Percentiles rank a stretch among this genome's conserved stretches.
These are phyloP conservation scores for Tuber magnatum DNA, from an alignment of 495 filamentous ascomycete genomes.

Conservation along the genomic window DNA sequence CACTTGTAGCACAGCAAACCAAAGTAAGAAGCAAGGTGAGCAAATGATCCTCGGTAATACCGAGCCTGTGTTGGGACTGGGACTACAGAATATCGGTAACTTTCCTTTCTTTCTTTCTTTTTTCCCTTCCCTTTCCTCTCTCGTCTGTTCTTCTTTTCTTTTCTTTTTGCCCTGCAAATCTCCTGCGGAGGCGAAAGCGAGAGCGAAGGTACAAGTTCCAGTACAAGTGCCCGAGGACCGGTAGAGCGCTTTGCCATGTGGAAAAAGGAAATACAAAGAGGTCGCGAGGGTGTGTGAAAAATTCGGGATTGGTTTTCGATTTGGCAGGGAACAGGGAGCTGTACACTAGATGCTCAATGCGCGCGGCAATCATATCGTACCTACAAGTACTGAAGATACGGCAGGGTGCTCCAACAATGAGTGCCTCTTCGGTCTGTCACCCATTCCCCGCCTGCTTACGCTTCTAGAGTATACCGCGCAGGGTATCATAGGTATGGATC, in stretches of 20 bases:
- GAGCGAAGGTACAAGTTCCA: not conserved
- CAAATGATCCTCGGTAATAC: conserved; percentile 27
- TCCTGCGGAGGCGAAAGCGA: conserved; percentile 18
- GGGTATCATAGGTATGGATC: no score
- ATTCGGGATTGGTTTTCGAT: conserved; percentile 33
- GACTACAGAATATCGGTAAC: not conserved
- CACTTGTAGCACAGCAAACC: not conserved
- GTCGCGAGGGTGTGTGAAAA: conserved; percentile 21
- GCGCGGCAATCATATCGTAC: conserved; percentile 21
- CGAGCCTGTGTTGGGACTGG: conserved; percentile 20
- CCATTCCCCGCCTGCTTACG: not conserved
- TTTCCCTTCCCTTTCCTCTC: not conserved
- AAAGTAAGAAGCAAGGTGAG: conserved; percentile 14
- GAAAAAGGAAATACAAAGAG: conserved; percentile 1
- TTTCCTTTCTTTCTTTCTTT: conserved; percentile 7
- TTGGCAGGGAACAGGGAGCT: conserved; percentile 18
- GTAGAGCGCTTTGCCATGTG: conserved; percentile 16
- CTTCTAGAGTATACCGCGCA: not conserved
- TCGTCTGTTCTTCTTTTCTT: conserved; percentile 1
- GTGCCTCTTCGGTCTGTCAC: not conserved
- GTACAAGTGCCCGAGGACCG: no score
- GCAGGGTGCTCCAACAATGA: not conserved
- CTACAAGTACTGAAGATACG: no score
- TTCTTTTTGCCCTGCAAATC: conserved; percentile 13
- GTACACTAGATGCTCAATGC: conserved; percentile 38